Evolutionary conservation across 768 basidiomycete genomes (phyloP).

Genomic region (Pulveroboletus frians): DNA sequence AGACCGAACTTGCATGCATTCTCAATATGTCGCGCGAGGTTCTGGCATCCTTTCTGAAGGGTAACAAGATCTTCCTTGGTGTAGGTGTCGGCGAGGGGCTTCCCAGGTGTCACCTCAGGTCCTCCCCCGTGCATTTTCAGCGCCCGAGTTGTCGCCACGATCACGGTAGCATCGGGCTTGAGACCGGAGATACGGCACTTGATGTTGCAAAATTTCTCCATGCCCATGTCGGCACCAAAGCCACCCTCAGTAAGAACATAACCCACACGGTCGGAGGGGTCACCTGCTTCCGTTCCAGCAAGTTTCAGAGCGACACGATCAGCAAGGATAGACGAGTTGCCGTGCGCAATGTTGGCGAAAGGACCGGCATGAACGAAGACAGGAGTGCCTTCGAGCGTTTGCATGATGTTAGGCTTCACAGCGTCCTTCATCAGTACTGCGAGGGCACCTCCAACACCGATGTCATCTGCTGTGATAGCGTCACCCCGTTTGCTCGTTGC

Average conservation of each 20-base stretch:
- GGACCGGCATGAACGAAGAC: conserved; percentile 99
- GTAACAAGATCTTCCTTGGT: conserved; percentile 88
- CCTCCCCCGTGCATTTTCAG: conserved; percentile 99
- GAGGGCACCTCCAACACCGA: conserved; percentile 91
- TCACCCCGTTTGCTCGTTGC: conserved; percentile 89
- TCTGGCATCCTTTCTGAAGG: conserved; percentile 88
- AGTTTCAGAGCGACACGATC: conserved; percentile 96
- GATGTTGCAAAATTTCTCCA: conserved; percentile 99
- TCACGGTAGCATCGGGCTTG: conserved; percentile 88
- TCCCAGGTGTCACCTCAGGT: conserved; percentile 94
- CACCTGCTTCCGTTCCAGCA: conserved; percentile 91
- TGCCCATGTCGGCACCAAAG: conserved; percentile 98
- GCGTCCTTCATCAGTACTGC: conserved; percentile 98
- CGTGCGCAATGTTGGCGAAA: conserved; percentile 98
- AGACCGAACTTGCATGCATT: conserved; percentile 94
- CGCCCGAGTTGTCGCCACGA: conserved; percentile 96
- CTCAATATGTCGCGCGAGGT: conserved; percentile 88
- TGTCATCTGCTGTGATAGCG: conserved; percentile 91
- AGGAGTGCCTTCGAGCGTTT: conserved; percentile 95
- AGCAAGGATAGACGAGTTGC: conserved; percentile 98
- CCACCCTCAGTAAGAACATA: conserved; percentile 98
- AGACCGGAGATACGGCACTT: conserved; percentile 94
- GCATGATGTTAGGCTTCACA: conserved; percentile 99
- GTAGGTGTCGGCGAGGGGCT: conserved; percentile 89
- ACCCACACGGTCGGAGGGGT: conserved; percentile 72